Percentiles rank a stretch among this genome's conserved stretches.
Evolutionary conservation across 345 rosid genomes (phyloP).

Genomic region (Moricandia moricandioides): DNA sequence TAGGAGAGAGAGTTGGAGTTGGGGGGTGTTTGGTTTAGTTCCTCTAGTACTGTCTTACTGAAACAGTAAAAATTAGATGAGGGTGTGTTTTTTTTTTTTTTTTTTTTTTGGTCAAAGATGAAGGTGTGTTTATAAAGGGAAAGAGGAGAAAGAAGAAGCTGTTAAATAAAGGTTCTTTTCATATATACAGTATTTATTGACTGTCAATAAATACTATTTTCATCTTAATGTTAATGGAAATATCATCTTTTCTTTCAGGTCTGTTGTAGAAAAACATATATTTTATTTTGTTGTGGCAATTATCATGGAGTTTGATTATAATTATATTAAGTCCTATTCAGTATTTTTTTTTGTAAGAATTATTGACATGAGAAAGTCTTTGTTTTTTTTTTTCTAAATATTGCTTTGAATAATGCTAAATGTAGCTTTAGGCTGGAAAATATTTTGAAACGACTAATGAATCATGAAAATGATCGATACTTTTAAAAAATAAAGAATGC

Average conservation of each 20-base stretch:
- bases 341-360: background rate
- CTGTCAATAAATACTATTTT: background rate
- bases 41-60: constrained; percentile 7
- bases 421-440: background rate
- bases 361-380: constrained; percentile 31
- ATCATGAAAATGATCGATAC: background rate
- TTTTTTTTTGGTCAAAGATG: no score
- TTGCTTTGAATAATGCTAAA: background rate
- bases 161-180: background rate
- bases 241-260: background rate
- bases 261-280: background rate
- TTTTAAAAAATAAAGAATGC: background rate
- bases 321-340: constrained; percentile 9
- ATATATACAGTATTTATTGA: background rate
- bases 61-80: constrained; percentile 23
- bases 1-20: constrained; percentile 2
- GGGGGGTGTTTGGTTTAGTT: constrained; percentile 25
- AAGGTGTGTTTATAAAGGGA: background rate
- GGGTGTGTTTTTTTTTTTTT: background rate
- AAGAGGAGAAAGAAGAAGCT: background rate
- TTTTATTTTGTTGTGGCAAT: background rate
- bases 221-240: background rate
- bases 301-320: constrained; percentile 3
- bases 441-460: background rate
- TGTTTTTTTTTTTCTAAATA: background rate